A percentile compares a stretch with the other conserved stretches of the same genome.
phyloP scores from a whole-genome alignment of 1,284 basidiomycete species.

The Tausonia pullulans region DNA sequence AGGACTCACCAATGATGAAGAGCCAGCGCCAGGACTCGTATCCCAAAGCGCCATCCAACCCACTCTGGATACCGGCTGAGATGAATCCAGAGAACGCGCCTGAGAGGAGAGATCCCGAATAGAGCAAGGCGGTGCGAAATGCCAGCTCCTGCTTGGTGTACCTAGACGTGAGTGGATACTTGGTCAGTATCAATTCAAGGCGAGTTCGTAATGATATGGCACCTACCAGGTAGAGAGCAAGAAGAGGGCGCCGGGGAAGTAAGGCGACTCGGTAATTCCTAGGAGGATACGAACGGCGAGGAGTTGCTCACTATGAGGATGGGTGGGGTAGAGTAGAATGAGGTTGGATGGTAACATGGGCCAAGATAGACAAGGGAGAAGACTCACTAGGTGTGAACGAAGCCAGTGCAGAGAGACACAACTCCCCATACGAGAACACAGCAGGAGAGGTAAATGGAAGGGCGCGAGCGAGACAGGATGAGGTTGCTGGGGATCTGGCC shows the following conservation, averaged over 20 bases:
- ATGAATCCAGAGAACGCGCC: neutral
- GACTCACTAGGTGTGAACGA: conserved; percentile 20
- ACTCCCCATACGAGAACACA: conserved; percentile 26
- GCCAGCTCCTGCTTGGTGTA: conserved; percentile 4
- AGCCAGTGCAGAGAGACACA: conserved; percentile 27
- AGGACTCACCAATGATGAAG: neutral
- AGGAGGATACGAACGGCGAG: neutral
- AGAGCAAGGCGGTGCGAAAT: conserved; percentile 2
- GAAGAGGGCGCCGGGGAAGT: conserved; percentile 4
- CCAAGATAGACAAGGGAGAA: neutral
- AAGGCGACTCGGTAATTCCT: neutral
- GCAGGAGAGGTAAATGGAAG: conserved; percentile 11
- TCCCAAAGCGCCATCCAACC: neutral
- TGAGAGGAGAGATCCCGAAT: conserved; percentile 1
- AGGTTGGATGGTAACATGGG: too few species aligned
- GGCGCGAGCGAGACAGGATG: conserved; percentile 15
- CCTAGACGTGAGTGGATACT: neutral
- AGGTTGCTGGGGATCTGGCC: conserved; percentile 31
- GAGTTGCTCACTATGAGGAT: neutral
- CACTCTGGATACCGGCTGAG: neutral
- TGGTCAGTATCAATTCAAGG: neutral
- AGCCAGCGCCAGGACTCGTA: neutral
- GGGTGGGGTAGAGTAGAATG: too few species aligned
- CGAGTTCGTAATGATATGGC: neutral
- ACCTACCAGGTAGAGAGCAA: neutral